Conservation (phyloP, 2,329 filamentous ascomycete species). For the Rhynchosporium graminicola region DNA sequence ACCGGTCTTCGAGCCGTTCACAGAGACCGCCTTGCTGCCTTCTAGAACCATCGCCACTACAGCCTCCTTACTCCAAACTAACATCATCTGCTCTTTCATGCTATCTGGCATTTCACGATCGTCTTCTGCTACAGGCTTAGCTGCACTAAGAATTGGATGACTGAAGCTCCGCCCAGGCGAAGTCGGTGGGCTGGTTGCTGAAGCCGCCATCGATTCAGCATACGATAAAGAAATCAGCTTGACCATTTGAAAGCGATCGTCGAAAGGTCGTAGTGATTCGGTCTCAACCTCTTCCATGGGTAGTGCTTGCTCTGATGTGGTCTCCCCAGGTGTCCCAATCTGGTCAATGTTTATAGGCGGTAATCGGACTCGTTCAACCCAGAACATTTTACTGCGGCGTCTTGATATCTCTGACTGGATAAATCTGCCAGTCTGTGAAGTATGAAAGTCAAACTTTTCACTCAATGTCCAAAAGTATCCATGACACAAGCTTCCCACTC, state of each 20-base stretch:
- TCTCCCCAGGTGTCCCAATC: conserved; percentile 56
- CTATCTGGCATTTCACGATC: conserved; percentile 62
- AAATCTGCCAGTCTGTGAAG: conserved; percentile 65
- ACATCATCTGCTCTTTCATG: conserved; percentile 74
- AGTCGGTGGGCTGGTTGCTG: conserved; percentile 66
- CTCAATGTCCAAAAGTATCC: conserved; percentile 84
- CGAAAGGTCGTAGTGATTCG: conserved; percentile 72
- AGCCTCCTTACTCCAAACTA: conserved; percentile 76
- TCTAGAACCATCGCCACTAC: conserved; percentile 70
- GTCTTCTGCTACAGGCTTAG: conserved; percentile 44
- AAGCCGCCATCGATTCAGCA: conserved; percentile 59
- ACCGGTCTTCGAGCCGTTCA: conserved; percentile 72
- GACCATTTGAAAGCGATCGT: conserved; percentile 70
- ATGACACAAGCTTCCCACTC: conserved; percentile 80
- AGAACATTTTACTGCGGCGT: conserved; percentile 72
- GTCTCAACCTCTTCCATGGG: conserved; percentile 56
- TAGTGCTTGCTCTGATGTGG: conserved; percentile 47
- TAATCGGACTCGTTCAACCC: conserved; percentile 73
- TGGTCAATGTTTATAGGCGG: conserved; percentile 66
- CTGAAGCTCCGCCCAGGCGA: conserved; percentile 68
- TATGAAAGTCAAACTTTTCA: conserved; percentile 76
- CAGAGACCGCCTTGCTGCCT: conserved; percentile 69
- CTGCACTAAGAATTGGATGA: conserved; percentile 59
- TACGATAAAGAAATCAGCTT: conserved; percentile 75
- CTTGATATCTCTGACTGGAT: conserved; percentile 76